These are phyloP conservation scores for Lodderomyces jiufengensis DNA, from an alignment of 1,139 yeast genomes.

Conservation along the genomic window DNA sequence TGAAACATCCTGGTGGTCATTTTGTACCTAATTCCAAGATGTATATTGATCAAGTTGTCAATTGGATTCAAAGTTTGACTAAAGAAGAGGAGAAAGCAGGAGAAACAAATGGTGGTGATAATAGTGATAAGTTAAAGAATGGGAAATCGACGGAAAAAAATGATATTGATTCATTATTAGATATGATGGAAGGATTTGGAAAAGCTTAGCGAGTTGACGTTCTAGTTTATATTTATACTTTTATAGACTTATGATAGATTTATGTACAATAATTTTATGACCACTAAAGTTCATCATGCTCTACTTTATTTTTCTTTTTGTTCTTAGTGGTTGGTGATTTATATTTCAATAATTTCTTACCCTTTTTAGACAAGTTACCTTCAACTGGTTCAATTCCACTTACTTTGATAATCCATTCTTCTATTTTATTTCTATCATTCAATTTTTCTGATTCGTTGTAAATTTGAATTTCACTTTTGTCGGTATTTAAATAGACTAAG, in stretches of 20 bases:
- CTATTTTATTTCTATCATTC: conserved; percentile 29
- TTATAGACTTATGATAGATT: conserved; percentile 1
- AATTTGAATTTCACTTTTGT: conserved; percentile 17
- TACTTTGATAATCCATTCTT: conserved; percentile 32
- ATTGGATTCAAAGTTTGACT: conserved; percentile 44
- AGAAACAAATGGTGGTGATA: neutral
- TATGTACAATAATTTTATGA: neutral
- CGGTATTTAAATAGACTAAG: conserved; percentile 27
- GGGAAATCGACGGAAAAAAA: too few species aligned
- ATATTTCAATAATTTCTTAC: conserved; percentile 26
- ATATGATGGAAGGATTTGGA: conserved; percentile 37
- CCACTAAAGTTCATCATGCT: conserved; percentile 36
- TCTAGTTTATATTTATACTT: neutral
- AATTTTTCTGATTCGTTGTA: conserved; percentile 24
- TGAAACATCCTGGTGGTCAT: conserved; percentile 84
- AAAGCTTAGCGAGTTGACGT: too few species aligned
- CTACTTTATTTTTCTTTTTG: conserved; percentile 17
- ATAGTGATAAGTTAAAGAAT: too few species aligned
- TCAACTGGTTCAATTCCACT: conserved; percentile 32
- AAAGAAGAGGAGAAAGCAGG: conserved; percentile 9
- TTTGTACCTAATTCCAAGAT: conserved; percentile 74
- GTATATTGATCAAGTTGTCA: conserved; percentile 52
- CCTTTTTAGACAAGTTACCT: conserved; percentile 37
- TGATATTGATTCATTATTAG: conserved; percentile 31
- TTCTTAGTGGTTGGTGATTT: conserved; percentile 17